These are phyloP conservation scores for Physaria fendleri DNA, from an alignment of 345 rosid genomes.

Conservation along the genomic window DNA sequence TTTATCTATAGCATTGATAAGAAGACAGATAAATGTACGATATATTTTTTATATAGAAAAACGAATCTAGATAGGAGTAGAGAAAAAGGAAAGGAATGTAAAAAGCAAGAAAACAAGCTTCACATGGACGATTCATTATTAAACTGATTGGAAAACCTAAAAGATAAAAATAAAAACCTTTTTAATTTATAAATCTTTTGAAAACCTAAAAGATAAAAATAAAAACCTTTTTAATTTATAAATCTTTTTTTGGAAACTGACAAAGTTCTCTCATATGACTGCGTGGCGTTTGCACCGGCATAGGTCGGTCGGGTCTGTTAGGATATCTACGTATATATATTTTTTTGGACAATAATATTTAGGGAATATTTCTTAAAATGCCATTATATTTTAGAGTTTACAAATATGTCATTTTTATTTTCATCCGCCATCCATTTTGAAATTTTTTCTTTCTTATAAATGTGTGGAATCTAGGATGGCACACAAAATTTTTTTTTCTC, in stretches of 20 bases:
- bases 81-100: not conserved
- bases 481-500: no score
- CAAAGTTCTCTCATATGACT: conserved; percentile 23
- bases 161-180: not conserved
- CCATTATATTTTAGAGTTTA: no score
- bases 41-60: not conserved
- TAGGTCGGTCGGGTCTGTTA: conserved; percentile 14
- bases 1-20: not conserved
- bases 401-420: no score
- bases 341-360: no score
- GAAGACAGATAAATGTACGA: not conserved
- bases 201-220: not conserved
- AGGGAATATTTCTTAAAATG: no score
- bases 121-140: conserved; percentile 31
- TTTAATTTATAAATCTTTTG: not conserved
- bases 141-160: not conserved
- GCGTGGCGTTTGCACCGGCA: conserved; percentile 19
- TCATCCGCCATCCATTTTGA: no score
- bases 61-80: conserved; percentile 4
- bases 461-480: no score
- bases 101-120: conserved; percentile 22
- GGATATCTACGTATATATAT: no score
- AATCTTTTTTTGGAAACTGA: conserved; percentile 16
- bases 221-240: not conserved
- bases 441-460: no score